These are phyloP conservation scores for Prunus mongolica DNA, from an alignment of 306 rosid species.

Conservation along the genomic window DNA sequence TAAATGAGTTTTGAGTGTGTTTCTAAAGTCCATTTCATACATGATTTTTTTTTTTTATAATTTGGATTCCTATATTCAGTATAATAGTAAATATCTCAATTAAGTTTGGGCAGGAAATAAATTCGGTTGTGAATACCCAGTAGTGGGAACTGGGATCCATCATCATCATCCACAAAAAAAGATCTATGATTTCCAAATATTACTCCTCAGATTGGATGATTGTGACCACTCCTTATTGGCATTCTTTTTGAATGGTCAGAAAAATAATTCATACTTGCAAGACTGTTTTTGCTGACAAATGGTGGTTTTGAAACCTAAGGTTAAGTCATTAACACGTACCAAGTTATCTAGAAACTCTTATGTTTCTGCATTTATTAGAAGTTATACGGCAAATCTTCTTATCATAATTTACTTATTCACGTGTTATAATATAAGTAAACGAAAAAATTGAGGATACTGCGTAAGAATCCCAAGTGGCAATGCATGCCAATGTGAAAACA, in stretches of 20 bases:
- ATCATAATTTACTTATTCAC: no score
- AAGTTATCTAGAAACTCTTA: no score
- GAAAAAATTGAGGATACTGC: no score
- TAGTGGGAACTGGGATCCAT: not conserved
- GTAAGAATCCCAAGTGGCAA: no score
- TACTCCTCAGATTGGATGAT: slow-evolving; percentile 24
- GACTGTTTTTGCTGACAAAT: not conserved
- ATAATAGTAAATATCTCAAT: no score
- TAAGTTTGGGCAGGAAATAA: not conserved
- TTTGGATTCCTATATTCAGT: no score
- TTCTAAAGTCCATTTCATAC: no score
- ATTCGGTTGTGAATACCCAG: not conserved
- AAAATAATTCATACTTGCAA: not conserved
- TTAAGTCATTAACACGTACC: not conserved
- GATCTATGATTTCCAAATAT: slow-evolving; percentile 15
- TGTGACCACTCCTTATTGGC: slow-evolving; percentile 48
- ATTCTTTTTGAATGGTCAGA: slow-evolving; percentile 28
- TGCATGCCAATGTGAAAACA: no score
- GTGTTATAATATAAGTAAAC: no score
- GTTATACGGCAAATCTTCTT: not conserved
- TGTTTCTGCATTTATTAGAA: not conserved
- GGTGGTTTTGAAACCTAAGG: not conserved
- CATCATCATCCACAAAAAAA: slow-evolving; percentile 22
- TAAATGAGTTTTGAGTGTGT: rapidly evolving
- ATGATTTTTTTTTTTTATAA: no score